These are phyloP conservation scores for Penicillium goetzii DNA, from an alignment of 495 filamentous ascomycete species.

Conservation along the genomic window DNA sequence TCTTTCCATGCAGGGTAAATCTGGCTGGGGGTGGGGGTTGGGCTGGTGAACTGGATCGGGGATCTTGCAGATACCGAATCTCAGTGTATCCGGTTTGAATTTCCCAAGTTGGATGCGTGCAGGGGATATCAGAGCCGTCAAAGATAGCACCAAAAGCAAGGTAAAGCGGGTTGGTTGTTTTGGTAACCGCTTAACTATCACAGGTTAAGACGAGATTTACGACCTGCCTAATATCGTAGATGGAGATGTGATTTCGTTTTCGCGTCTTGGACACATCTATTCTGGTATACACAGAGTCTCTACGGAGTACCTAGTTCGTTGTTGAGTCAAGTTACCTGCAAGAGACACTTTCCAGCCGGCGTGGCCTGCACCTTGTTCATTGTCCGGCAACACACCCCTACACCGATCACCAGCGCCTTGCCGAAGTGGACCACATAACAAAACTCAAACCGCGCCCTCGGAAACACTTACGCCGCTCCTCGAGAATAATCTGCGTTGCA, in stretches of 20 bases:
- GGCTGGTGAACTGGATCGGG: conserved; percentile 11
- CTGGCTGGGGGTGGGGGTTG: background rate
- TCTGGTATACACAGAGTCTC: background rate
- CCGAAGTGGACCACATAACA: background rate
- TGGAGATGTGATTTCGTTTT: background rate
- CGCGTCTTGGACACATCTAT: background rate
- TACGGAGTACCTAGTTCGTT: too few relatives aligned
- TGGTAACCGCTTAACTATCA: background rate
- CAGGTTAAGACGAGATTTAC: background rate
- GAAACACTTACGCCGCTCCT: background rate
- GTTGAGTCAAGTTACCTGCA: too few relatives aligned
- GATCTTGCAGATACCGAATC: conserved; percentile 13
- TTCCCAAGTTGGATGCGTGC: background rate
- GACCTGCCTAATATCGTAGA: background rate
- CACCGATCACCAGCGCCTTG: background rate
- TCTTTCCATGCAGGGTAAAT: conserved; percentile 26
- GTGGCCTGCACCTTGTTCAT: background rate
- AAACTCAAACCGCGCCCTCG: background rate
- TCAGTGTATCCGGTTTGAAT: too few relatives aligned
- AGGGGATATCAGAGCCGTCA: background rate
- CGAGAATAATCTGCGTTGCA: background rate
- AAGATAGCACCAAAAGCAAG: background rate
- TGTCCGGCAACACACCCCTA: background rate
- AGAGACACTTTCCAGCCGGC: background rate
- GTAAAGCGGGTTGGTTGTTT: background rate